These are phyloP conservation scores for Prunus mume DNA, from an alignment of 306 rosid species.

Conservation along the genomic window DNA sequence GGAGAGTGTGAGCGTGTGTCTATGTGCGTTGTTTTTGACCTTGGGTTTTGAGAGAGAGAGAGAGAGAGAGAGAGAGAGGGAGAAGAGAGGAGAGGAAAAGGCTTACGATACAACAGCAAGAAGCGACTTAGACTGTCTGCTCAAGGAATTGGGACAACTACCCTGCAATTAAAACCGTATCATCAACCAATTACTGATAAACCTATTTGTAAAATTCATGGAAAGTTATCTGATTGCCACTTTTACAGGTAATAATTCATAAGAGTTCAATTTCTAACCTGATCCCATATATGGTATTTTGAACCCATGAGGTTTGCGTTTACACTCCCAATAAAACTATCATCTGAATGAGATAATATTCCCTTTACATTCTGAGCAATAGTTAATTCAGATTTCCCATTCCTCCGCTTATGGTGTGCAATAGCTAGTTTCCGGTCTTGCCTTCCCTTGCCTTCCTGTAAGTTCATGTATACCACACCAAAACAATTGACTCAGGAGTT, in stretches of 20 bases:
- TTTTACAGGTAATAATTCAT: not conserved
- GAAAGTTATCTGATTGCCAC: not conserved
- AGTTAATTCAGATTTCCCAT: constrained; percentile 58
- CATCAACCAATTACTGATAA: not conserved
- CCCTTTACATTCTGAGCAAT: constrained; percentile 71
- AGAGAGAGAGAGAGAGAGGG: not conserved
- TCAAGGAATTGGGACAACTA: constrained; percentile 24
- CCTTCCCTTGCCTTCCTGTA: constrained; percentile 86
- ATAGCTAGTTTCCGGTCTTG: constrained; percentile 86
- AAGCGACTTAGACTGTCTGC: constrained; percentile 50
- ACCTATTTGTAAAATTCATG: not conserved
- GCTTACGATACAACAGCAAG: constrained; percentile 67
- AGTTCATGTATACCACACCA: not conserved
- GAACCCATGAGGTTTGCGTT: constrained; percentile 83
- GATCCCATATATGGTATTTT: constrained; percentile 76
- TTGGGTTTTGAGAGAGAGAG: not conserved
- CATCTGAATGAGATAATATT: constrained; percentile 50
- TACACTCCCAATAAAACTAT: constrained; percentile 64
- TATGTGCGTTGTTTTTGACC: too few species aligned
- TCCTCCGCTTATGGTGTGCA: constrained; percentile 60
- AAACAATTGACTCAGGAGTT: not conserved
- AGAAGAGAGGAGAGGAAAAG: not conserved
- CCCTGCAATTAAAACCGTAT: constrained; percentile 34
- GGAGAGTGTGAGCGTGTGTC: not conserved
- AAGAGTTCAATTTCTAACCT: constrained; percentile 36